phyloP scores from a whole-genome alignment of 2,329 filamentous ascomycete genomes.

The Cytospora leucostoma region DNA sequence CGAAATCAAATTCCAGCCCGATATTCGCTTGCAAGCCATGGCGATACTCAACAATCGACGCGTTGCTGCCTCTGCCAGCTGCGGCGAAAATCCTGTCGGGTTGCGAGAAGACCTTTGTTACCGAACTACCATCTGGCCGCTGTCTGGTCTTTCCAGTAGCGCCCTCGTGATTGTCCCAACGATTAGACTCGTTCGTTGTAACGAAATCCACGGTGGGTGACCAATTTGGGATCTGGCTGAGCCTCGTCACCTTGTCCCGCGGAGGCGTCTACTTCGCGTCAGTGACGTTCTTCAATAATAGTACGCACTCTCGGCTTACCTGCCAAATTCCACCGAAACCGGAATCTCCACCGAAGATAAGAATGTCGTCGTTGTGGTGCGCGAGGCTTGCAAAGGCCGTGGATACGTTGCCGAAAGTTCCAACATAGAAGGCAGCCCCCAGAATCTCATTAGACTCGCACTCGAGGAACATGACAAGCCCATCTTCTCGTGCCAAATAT shows the following conservation, averaged over 20 bases:
- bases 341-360: conserved; percentile 77
- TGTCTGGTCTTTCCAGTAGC: conserved; percentile 27
- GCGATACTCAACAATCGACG: conserved; percentile 68
- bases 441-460: conserved; percentile 60
- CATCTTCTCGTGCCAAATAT: conserved; percentile 87
- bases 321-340: conserved; percentile 77
- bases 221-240: conserved; percentile 67
- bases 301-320: conserved; percentile 44
- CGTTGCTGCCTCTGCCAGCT: conserved; percentile 62
- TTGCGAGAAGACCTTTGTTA: conserved; percentile 44
- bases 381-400: conserved; percentile 76
- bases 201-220: conserved; percentile 58
- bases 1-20: conserved; percentile 56
- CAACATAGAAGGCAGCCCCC: conserved; percentile 58
- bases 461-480: conserved; percentile 72
- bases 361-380: conserved; percentile 61
- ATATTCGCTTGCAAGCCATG: conserved; percentile 70
- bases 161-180: conserved; percentile 33
- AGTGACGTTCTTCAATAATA: background rate
- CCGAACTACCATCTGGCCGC: conserved; percentile 43
- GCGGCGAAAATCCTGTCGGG: conserved; percentile 67
- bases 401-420: conserved; percentile 74
- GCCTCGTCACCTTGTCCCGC: conserved; percentile 52
- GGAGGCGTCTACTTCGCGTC: conserved; percentile 50
- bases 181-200: conserved; percentile 45